Evolutionary conservation across 192 early-diverging fungal genomes (phyloP), one percentile per base, ranked within the genome.

Genomic region (Rhizophagus sp.): DNA sequence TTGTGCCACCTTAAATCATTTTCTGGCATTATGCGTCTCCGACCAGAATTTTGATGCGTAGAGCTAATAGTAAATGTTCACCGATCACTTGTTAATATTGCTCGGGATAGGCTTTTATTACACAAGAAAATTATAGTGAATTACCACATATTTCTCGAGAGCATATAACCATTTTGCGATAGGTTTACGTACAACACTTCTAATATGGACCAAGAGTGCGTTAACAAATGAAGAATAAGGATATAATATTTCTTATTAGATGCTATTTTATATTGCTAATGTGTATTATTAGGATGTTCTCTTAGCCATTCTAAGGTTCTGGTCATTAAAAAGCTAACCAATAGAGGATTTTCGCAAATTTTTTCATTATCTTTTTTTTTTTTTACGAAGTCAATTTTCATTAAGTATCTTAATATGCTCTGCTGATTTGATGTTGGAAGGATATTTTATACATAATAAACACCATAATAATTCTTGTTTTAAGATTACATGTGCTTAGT

Each of bases 81-180:
- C n/a, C n/a, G n/a, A n/a, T n/a, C n/a, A n/a, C n/a, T n/a, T n/a
- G n/a, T n/a, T n/a, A n/a, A n/a, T n/a, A n/a, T n/a, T n/a, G n/a
- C n/a, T n/a, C n/a, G n/a, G n/a, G n/a, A n/a, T n/a, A 34, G 1
- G 11, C 47, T 49, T 49, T 13, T 49, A 7, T 49, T 13, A 2
- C 24, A 41, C 12, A 76, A 36, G 34, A 11, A 15, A 62, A 80
- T 70, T 4, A 73, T 63, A 4, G 79, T 47, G 2, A 12, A 74
- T 30, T 9, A 30, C 79, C 5, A 50, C 22, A 24, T 57, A 27
- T 34, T 33, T 41, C 22, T 80, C 79, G 2, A 80, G 34, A 11
- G 39, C 34, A 19, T 50, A 80, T 41, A 80, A 63, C 5, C 62
- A 5, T 73, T 80, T 47, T 0, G 79, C 79, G 11, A 80, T 70